Conservation (phyloP, 2,329 filamentous ascomycete species). For the Fusarium musae region DNA sequence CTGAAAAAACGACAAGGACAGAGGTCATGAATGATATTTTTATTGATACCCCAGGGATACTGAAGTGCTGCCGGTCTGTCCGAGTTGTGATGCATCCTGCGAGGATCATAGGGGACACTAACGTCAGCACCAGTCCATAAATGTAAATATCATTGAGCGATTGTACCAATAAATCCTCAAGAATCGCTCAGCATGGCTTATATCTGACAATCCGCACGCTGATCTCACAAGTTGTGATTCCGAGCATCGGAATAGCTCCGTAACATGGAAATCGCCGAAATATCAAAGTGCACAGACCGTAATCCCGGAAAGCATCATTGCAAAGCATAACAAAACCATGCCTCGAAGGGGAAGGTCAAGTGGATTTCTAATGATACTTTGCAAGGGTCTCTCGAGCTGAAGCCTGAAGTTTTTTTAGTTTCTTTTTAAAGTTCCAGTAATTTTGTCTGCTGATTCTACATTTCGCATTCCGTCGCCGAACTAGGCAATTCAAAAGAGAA, state of each 20-base stretch:
- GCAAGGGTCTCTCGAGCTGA: constrained; percentile 19
- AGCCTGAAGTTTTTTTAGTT: neutral
- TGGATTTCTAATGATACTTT: neutral
- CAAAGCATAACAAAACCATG: neutral
- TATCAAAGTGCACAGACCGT: constrained; percentile 8
- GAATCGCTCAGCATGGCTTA: neutral
- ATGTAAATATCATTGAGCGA: neutral
- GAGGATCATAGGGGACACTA: neutral
- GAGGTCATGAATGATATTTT: constrained; percentile 42
- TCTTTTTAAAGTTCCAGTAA: constrained; percentile 2
- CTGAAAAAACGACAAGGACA: constrained; percentile 25
- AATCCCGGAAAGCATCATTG: constrained; percentile 13
- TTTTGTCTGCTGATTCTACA: neutral
- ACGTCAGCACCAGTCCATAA: constrained; percentile 3
- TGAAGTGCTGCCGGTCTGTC: constrained; percentile 40
- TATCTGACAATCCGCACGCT: neutral
- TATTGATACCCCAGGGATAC: constrained; percentile 35
- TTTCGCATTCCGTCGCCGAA: neutral
- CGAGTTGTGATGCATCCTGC: constrained; percentile 15
- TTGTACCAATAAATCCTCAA: neutral
- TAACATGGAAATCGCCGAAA: constrained; percentile 13
- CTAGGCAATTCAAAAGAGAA: neutral
- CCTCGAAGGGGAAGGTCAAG: constrained; percentile 1
- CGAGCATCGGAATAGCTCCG: neutral
- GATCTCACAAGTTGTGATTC: neutral